These are phyloP conservation scores for Arthrobotrys megalospora DNA, from an alignment of 2,329 filamentous ascomycete genomes.

Conservation along the genomic window DNA sequence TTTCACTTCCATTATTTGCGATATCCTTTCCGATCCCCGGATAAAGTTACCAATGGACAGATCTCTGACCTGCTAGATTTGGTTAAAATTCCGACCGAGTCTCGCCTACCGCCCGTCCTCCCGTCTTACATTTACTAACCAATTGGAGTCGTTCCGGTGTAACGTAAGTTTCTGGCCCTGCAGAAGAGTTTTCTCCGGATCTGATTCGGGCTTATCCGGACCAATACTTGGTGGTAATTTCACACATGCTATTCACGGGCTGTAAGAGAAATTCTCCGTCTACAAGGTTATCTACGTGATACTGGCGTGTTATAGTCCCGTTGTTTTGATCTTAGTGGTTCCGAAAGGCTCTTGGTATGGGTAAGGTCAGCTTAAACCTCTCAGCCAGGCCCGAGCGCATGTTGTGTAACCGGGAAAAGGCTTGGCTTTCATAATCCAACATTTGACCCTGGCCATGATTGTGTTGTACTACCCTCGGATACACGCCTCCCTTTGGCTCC, in stretches of 20 bases:
- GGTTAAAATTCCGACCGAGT: constrained; percentile 13
- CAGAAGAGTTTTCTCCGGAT: constrained; percentile 18
- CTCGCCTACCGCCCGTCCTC: constrained; percentile 19
- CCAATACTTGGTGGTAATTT: neutral
- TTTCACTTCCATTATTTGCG: neutral
- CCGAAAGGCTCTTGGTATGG: constrained; percentile 20
- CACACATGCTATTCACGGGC: constrained; percentile 4
- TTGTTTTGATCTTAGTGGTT: constrained; percentile 18
- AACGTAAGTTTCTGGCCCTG: constrained; percentile 9
- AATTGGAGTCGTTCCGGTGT: constrained; percentile 1
- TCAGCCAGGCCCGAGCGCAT: constrained; percentile 6
- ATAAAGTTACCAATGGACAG: neutral
- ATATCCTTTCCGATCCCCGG: constrained; percentile 14
- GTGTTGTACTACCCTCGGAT: constrained; percentile 11
- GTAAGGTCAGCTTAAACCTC: constrained; percentile 15
- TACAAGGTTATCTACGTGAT: constrained; percentile 14
- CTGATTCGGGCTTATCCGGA: constrained; percentile 16
- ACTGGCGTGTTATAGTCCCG: constrained; percentile 23
- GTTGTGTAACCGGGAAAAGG: constrained; percentile 3
- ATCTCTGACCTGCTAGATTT: constrained; percentile 1
- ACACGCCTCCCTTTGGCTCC: neutral
- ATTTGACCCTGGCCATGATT: neutral
- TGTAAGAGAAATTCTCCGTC: constrained; percentile 26
- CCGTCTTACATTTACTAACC: constrained; percentile 28
- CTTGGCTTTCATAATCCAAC: constrained; percentile 22